Evolutionary conservation across 306 rosid species (phyloP), one percentile per base, ranked within the genome.

Genomic region (Quercus robur): DNA sequence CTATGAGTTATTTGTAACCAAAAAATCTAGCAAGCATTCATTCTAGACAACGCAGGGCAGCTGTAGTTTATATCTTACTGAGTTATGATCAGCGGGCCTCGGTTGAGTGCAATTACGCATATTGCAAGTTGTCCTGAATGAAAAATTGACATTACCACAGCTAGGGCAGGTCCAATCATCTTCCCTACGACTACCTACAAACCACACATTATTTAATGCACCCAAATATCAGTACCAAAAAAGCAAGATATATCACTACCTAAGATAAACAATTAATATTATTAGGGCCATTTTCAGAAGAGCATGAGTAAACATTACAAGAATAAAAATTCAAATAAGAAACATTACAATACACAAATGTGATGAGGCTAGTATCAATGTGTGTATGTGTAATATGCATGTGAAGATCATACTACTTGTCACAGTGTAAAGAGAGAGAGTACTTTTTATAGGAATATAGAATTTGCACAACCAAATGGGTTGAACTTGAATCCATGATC

Each of bases 21-120:
- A 18, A 35, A 2, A 8, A 8, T 67, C 26, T 33, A 68, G 17
- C 38, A 85, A 77, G 55, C 11, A n/a, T 10, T 1, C 0, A 9
- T 21, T 35, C 30, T 15, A 13, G 26, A 63, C 71, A 26, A 58
- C 28, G 21, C 6, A 17, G 31, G 0, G 17, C 44, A 56, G 23
- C 46, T 69, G 28, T 62, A 54, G 23, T 51, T 52, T 77, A 75
- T 35, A 52, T 73, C 88, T 81, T 88, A 96, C 99, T 9, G 85
- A 84, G 82, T 90, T 91, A 77, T 96, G 99, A 86, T 96, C 98
- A 8, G 97, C 99, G 0, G 99, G 99, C 86, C 99, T 92, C 3
- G 99, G 97, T 80, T 96, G 99, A 85, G 98, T 96, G 88, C 99
- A 96, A 75, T 91, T 96, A 63, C 97, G 99, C 99, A 96, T 96